A percentile compares a stretch with the other conserved stretches of the same genome.
Evolutionary conservation across 106 monocot genomes (phyloP).

Genomic region (Agapanthus africanus): DNA sequence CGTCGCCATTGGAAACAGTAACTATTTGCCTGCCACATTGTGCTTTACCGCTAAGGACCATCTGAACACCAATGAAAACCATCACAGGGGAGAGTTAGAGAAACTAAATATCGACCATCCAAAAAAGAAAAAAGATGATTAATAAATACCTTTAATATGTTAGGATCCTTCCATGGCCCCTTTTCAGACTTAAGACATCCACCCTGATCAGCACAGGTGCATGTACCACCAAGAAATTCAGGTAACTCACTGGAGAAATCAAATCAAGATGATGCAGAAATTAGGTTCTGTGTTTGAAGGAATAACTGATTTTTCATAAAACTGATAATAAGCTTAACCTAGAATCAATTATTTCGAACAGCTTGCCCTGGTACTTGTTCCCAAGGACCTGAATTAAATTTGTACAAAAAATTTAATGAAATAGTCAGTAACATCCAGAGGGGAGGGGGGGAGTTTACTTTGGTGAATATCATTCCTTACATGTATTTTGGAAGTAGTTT

Average conservation of each 20-base stretch:
- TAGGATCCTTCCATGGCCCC: conserved; percentile 60
- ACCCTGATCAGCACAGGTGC: conserved; percentile 40
- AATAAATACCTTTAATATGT: conserved; percentile 32
- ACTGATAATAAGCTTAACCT: conserved; percentile 15
- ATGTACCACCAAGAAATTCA: conserved; percentile 56
- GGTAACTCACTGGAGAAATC: conserved; percentile 37
- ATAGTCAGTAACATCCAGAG: neutral
- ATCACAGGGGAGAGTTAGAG: too few relatives aligned
- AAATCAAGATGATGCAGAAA: conserved; percentile 2
- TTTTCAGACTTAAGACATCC: conserved; percentile 51
- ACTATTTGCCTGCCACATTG: conserved; percentile 42
- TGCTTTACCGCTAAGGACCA: conserved; percentile 42
- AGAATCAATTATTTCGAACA: conserved; percentile 44
- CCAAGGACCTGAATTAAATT: conserved; percentile 45
- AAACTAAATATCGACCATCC: too few relatives aligned
- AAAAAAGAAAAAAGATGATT: conserved; percentile 3
- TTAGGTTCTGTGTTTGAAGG: too few relatives aligned
- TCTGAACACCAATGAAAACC: conserved; percentile 18
- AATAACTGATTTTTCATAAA: too few relatives aligned
- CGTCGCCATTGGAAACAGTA: conserved; percentile 44
- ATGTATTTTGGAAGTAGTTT: conserved; percentile 61
- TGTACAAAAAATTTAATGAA: neutral
- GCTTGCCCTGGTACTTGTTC: conserved; percentile 43
- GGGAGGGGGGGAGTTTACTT: neutral
- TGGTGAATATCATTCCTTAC: conserved; percentile 10